Base-by-base conservation (phyloP, 2,329 filamentous ascomycete genomes). In the Paramyrothecium sp. region DNA sequence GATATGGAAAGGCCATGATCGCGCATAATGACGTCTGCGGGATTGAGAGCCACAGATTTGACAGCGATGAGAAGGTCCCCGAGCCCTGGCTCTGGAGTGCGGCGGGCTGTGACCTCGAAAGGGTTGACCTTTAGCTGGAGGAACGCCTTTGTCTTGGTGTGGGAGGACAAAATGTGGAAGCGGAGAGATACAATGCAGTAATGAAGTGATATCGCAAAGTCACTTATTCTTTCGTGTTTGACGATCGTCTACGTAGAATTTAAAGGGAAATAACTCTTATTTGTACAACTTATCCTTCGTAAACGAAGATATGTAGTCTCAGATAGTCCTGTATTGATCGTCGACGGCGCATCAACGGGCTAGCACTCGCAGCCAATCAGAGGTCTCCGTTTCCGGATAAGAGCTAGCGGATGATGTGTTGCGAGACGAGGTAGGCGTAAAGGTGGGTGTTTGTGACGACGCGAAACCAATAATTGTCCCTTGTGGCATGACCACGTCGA, bases 41-140 rank as follows among this genome's bases (percentile, higher is more conserved):
- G 79, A 58, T 83, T 83, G 41, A 82, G 65, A 16, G 78, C 79
- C 5, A 81, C 65, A 3, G 79, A 76, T 53, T 78, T 77, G 61
- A 81, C 74, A 1, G 66, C 73, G 55, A 83, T 67, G 22, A 82
- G 78, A 54, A 83, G 68, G 48, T 83, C 79, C 30, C 63, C 64
- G 19, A 76, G 75, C 0, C 78, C 77, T 47, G 79, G 76, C 8
- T 73, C 74, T 3, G 77, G 79, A 0, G 78, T 81, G 1, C 67
- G 59, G 3, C 77, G 75, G 13, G 66, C 23, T 56, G 69, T 70
- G 46, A 80, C 16, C 56, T 71, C 51, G 26, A 80, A 73, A 30
- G 16, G 72, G 70, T 12, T 70, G 41, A 17, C 71, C 73, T 66
- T 75, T 73, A 7, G 65, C 69, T 1, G 54, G 60, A 22, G 62